Conservation (phyloP, 1,139 yeast genomes). For the Zygosaccharomyces sapae region DNA sequence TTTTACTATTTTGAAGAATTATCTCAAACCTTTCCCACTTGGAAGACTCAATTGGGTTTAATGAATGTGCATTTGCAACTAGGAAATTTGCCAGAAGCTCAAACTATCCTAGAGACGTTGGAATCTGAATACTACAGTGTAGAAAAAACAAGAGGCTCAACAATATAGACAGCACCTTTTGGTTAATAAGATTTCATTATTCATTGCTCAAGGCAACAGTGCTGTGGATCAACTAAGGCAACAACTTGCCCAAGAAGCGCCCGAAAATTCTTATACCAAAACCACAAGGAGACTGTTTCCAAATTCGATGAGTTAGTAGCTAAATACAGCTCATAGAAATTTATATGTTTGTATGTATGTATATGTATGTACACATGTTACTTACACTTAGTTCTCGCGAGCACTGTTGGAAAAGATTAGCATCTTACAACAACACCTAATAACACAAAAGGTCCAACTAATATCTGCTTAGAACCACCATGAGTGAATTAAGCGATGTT, state of each 20-base stretch:
- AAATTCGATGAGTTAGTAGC: conserved; percentile 52
- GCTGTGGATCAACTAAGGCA: conserved; percentile 40
- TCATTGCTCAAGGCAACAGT: conserved; percentile 46
- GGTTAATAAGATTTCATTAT: conserved; percentile 52
- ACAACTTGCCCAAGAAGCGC: conserved; percentile 42
- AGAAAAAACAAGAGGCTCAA: conserved; percentile 26
- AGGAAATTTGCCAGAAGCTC: conserved; percentile 42
- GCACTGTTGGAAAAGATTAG: not conserved
- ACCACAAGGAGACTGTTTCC: conserved; percentile 44
- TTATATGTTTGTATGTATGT: not conserved
- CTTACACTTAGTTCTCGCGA: not conserved
- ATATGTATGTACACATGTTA: not conserved
- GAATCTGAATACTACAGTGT: conserved; percentile 31
- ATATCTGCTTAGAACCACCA: conserved; percentile 3
- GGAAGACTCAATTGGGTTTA: conserved; percentile 39
- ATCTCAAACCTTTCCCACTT: conserved; percentile 36
- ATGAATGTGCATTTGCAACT: conserved; percentile 41
- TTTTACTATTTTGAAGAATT: conserved; percentile 37
- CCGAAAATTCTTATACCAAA: conserved; percentile 44
- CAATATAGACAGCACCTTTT: conserved; percentile 43
- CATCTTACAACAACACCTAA: not conserved
- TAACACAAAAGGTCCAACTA: not conserved
- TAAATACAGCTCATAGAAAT: conserved; percentile 39
- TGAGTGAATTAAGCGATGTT: conserved; percentile 46
- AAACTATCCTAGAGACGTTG: conserved; percentile 36